Percentiles rank a stretch among this genome's conserved stretches.
phyloP scores from a whole-genome alignment of 257 asterid genomes.

The Rubia yunnanensis region DNA sequence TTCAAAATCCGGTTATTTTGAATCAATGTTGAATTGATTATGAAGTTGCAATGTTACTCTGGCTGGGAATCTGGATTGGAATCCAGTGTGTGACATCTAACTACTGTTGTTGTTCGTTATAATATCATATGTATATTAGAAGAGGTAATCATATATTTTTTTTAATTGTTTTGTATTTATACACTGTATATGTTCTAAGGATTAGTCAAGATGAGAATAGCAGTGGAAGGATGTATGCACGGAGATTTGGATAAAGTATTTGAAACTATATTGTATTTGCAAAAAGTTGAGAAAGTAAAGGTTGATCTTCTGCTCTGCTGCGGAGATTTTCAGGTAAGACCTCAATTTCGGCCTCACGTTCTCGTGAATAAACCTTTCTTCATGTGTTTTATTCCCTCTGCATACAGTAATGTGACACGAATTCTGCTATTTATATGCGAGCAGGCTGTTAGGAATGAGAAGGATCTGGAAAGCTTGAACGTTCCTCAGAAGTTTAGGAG shows the following conservation, averaged over 20 bases:
- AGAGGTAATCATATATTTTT: no score
- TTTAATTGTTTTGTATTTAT: no score
- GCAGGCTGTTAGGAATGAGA: conserved; percentile 77
- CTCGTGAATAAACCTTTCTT: neutral
- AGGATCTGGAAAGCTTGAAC: conserved; percentile 55
- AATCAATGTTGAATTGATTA: no score
- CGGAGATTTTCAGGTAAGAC: conserved; percentile 86
- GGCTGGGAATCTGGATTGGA: neutral
- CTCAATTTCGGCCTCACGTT: neutral
- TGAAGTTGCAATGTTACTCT: neutral
- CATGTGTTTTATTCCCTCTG: neutral
- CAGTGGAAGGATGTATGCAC: conserved; percentile 97
- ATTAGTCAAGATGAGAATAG: conserved; percentile 62
- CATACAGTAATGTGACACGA: neutral
- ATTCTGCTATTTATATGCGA: conserved; percentile 8
- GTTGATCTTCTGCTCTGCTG: conserved; percentile 93
- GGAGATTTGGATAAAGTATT: conserved; percentile 92
- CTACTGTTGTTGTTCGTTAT: neutral
- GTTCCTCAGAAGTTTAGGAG: conserved; percentile 55
- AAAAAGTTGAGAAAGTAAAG: conserved; percentile 59
- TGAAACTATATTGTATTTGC: conserved; percentile 63
- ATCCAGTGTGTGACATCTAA: neutral
- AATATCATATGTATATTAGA: neutral
- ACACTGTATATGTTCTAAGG: conserved; percentile 1
- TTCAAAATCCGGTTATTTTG: neutral